Evolutionary conservation across 1,284 basidiomycete genomes (phyloP).

Genomic region (Neotropicomus parvogracilis): DNA sequence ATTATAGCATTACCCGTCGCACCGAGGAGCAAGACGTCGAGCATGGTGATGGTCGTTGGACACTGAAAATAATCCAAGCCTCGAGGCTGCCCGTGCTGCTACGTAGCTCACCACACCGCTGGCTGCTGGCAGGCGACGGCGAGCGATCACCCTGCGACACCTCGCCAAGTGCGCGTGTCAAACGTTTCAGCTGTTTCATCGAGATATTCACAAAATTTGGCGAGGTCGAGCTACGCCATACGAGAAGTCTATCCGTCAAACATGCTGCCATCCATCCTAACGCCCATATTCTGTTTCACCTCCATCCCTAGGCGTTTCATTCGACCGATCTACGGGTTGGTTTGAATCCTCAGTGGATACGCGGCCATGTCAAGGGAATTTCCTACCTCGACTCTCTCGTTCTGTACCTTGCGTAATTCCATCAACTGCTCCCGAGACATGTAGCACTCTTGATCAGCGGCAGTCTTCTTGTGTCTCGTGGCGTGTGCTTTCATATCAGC

Average conservation of each 20-base stretch:
- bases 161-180: slow-evolving; percentile 20
- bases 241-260: slow-evolving; percentile 41
- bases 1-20: slow-evolving; percentile 45
- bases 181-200: background rate
- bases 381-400: slow-evolving; percentile 70
- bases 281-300: slow-evolving; percentile 74
- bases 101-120: slow-evolving; percentile 4
- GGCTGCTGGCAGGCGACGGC: slow-evolving; percentile 8
- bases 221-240: background rate
- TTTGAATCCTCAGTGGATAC: background rate
- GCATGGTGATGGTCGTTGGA: slow-evolving; percentile 26
- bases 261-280: slow-evolving; percentile 68
- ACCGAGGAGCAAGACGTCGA: slow-evolving; percentile 61
- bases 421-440: slow-evolving; percentile 73
- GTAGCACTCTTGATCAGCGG: slow-evolving; percentile 64
- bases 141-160: slow-evolving; percentile 3
- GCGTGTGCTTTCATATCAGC: slow-evolving; percentile 77
- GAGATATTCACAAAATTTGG: too few relatives aligned
- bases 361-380: slow-evolving; percentile 3
- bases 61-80: slow-evolving; percentile 5
- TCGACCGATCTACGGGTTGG: slow-evolving; percentile 55
- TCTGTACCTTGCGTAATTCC: slow-evolving; percentile 76
- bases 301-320: slow-evolving; percentile 84
- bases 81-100: background rate
- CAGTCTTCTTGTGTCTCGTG: slow-evolving; percentile 60